These are phyloP conservation scores for Karstenula rhodostoma DNA, from an alignment of 2,329 filamentous ascomycete species.

Conservation along the genomic window DNA sequence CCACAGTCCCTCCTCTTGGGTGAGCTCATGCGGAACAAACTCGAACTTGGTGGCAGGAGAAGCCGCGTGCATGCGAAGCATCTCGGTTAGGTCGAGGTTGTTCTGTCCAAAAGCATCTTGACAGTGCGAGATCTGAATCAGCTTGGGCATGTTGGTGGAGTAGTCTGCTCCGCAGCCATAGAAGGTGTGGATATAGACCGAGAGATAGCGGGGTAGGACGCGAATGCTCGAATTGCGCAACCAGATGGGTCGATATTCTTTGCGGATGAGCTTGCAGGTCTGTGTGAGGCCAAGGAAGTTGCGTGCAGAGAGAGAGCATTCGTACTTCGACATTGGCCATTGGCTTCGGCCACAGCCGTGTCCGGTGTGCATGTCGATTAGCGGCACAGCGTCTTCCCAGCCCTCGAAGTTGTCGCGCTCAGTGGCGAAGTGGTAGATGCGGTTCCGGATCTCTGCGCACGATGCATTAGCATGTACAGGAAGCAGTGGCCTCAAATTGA, in stretches of 20 bases:
- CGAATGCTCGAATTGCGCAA: conserved; percentile 10
- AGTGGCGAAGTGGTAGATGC: conserved; percentile 22
- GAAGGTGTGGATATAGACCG: not conserved
- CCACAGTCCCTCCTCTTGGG: conserved; percentile 3
- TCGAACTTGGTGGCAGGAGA: conserved; percentile 6
- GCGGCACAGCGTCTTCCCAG: not conserved
- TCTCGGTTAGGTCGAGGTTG: not conserved
- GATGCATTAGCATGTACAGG: not conserved
- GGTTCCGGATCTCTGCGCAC: conserved; percentile 24
- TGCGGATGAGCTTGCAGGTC: conserved; percentile 13
- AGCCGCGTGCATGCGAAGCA: conserved; percentile 11
- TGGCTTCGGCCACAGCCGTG: not conserved
- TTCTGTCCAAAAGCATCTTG: conserved; percentile 1
- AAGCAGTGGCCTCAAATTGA: not conserved
- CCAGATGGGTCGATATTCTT: conserved; percentile 15
- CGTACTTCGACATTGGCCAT: not conserved
- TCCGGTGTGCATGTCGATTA: not conserved
- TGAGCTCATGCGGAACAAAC: conserved; percentile 13
- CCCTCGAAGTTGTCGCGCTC: conserved; percentile 6
- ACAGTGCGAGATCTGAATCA: conserved; percentile 10
- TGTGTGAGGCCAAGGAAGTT: conserved; percentile 14
- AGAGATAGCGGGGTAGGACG: not conserved
- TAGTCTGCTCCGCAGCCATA: not conserved
- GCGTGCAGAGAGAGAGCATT: not conserved
- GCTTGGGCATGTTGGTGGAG: not conserved